These are phyloP conservation scores for Aureobasidium sp. DNA, from an alignment of 2,329 filamentous ascomycete genomes.

Conservation along the genomic window DNA sequence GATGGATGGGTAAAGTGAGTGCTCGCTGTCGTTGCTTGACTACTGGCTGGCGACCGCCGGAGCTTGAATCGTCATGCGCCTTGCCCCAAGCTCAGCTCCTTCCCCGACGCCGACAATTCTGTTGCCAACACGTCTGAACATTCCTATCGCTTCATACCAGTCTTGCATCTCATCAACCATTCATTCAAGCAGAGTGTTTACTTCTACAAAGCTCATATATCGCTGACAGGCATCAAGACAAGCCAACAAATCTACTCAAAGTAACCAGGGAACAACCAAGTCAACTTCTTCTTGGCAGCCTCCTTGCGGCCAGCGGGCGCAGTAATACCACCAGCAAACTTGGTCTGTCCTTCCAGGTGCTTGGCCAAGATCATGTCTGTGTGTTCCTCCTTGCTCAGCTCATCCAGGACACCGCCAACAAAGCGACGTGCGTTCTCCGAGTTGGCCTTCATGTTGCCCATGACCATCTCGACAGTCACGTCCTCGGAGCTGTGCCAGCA, in stretches of 20 bases:
- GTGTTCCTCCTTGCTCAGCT: constrained; percentile 71
- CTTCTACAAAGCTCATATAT: not conserved
- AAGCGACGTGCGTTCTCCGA: constrained; percentile 77
- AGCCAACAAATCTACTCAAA: constrained; percentile 36
- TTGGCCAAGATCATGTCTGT: constrained; percentile 66
- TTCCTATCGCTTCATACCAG: not conserved
- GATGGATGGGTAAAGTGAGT: constrained; percentile 5
- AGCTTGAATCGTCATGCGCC: constrained; percentile 10
- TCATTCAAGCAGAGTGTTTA: not conserved
- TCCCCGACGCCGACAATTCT: constrained; percentile 1
- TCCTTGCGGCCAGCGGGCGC: constrained; percentile 63
- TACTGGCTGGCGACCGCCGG: not conserved
- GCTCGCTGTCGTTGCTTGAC: not conserved
- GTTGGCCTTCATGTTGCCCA: constrained; percentile 93
- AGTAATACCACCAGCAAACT: constrained; percentile 76
- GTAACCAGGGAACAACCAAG: constrained; percentile 83
- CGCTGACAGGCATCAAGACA: not conserved
- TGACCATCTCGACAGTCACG: constrained; percentile 94
- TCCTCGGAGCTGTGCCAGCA: constrained; percentile 81
- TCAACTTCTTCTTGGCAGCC: constrained; percentile 69
- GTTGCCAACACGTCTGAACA: not conserved
- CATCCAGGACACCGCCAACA: constrained; percentile 78
- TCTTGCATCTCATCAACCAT: no score
- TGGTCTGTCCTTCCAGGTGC: constrained; percentile 68
- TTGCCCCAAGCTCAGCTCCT: constrained; percentile 6